Evolutionary conservation across 2,329 filamentous ascomycete genomes (phyloP).

Genomic region (Monilinia polystroma): DNA sequence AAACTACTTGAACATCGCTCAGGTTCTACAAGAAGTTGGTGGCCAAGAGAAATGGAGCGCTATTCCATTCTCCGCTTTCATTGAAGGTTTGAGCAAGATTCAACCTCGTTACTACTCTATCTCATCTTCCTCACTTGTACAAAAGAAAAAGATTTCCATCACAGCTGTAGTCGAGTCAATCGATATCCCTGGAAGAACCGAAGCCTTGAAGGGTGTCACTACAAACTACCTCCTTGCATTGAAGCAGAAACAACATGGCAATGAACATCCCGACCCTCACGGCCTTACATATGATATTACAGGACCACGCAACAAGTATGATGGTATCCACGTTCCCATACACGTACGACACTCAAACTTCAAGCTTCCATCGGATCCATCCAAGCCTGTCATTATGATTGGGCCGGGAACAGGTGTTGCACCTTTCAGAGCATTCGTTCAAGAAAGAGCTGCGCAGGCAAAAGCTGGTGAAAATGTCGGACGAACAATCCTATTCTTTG

Average conservation of each 20-base stretch:
- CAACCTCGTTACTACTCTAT: constrained; percentile 99
- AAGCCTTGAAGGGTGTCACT: constrained; percentile 86
- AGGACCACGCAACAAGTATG: constrained; percentile 94
- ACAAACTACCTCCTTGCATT: constrained; percentile 95
- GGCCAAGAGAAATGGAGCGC: constrained; percentile 75
- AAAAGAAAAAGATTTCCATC: constrained; percentile 92
- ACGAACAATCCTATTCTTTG: constrained; percentile 88
- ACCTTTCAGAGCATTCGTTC: constrained; percentile 92
- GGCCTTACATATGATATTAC: constrained; percentile 82
- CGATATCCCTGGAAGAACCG: constrained; percentile 70
- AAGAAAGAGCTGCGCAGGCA: constrained; percentile 84
- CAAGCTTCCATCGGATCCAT: constrained; percentile 93
- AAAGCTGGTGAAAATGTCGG: constrained; percentile 80
- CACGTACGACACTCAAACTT: constrained; percentile 98
- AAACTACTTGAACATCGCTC: constrained; percentile 85
- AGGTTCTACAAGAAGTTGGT: constrained; percentile 72
- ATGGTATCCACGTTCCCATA: constrained; percentile 90
- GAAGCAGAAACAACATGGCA: constrained; percentile 94
- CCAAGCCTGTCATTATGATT: constrained; percentile 92
- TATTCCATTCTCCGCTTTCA: constrained; percentile 90
- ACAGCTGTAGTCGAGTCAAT: constrained; percentile 92
- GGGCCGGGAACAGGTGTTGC: constrained; percentile 96
- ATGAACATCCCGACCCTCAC: constrained; percentile 76
- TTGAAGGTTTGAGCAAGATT: constrained; percentile 90
- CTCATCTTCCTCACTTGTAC: constrained; percentile 90